Base-by-base conservation (phyloP, 441 rosid genomes). In the Hura crepitans region DNA sequence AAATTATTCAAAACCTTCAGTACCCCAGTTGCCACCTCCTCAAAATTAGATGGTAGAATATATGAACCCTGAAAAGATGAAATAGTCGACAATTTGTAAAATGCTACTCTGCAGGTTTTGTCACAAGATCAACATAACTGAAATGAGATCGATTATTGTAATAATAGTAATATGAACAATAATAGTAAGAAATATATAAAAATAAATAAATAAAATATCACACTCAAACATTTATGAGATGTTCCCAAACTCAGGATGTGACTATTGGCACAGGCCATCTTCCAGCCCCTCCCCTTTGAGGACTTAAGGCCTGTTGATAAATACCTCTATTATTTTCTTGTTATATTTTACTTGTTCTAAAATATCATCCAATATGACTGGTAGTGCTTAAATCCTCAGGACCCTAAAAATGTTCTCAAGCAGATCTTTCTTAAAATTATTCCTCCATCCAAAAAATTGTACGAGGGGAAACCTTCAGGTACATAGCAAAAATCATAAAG, bases 1-100 rank as follows among this genome's bases (percentile, higher is more conserved):
- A 90, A 82, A 80, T 87, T 90, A 75, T 87, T 90, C 76, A 90
- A 74, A 77, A 87, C 84, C 80, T 82, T 90, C 79, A 90, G 82
- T 68, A 87, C 93, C 57, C 90, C 96, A 71, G 91, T 84, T 66
- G 91, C 87, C 54, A 85, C 91, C 83, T 86, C 93, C 75, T 90
- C 93, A 74, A 90, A 86, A 81, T 90, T 90, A 62, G 88, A 85
- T 31, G 96, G 93, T 78, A 90, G 91, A 56, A 80, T 73, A 74
- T 84, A 78, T 65, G 89, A 78, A 18, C 78, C 88, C 96, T 90
- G 81, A 63, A 80, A 76, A 70, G 39, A 47, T 69, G 20, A 65
- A 69, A 46, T 27, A 15, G 69, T 54, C 10, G 54, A 43, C 18
- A 7, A 59, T 51, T 49, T 7, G 59, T 17, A 51, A 9, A 28